Percentiles rank a stretch among this genome's conserved stretches.
These are phyloP conservation scores for Fusarium falciforme DNA, from an alignment of 2,329 filamentous ascomycete species.

Conservation along the genomic window DNA sequence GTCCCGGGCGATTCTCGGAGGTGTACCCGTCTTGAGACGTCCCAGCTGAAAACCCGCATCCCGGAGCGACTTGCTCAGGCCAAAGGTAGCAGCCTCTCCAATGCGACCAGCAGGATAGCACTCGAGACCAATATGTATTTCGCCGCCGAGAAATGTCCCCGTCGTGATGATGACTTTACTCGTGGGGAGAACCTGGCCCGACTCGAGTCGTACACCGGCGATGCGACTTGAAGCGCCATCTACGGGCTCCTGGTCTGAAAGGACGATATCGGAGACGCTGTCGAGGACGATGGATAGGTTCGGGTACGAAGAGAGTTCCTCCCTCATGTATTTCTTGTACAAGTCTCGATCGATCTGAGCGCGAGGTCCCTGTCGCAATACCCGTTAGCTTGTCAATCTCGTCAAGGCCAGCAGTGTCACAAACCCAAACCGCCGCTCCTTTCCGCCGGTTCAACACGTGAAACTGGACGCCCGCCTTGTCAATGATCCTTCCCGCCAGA, in stretches of 20 bases:
- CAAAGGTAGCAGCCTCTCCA: conserved; percentile 92
- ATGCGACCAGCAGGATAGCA: conserved; percentile 89
- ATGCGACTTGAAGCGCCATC: conserved; percentile 74
- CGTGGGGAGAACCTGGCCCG: conserved; percentile 84
- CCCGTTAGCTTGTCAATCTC: not conserved
- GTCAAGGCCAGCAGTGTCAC: conserved; percentile 21
- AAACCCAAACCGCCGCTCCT: conserved; percentile 90
- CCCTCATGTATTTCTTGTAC: conserved; percentile 91
- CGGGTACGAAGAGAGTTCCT: conserved; percentile 81
- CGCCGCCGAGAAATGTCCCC: conserved; percentile 92
- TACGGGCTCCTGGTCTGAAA: conserved; percentile 56
- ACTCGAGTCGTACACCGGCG: conserved; percentile 86
- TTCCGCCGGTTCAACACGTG: conserved; percentile 88
- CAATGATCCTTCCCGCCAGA: conserved; percentile 86
- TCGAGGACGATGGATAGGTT: conserved; percentile 85
- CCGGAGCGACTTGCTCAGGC: conserved; percentile 87
- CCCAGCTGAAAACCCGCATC: conserved; percentile 92
- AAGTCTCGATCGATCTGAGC: conserved; percentile 94
- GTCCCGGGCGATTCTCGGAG: conserved; percentile 83
- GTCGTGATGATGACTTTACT: conserved; percentile 92
- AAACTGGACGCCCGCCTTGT: conserved; percentile 96
- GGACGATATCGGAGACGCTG: conserved; percentile 91
- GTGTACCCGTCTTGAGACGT: conserved; percentile 94
- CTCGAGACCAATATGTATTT: conserved; percentile 94
- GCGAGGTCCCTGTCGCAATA: conserved; percentile 73